phyloP scores from a whole-genome alignment of 169 alveolate species.

The Sarcocystis neurona region DNA sequence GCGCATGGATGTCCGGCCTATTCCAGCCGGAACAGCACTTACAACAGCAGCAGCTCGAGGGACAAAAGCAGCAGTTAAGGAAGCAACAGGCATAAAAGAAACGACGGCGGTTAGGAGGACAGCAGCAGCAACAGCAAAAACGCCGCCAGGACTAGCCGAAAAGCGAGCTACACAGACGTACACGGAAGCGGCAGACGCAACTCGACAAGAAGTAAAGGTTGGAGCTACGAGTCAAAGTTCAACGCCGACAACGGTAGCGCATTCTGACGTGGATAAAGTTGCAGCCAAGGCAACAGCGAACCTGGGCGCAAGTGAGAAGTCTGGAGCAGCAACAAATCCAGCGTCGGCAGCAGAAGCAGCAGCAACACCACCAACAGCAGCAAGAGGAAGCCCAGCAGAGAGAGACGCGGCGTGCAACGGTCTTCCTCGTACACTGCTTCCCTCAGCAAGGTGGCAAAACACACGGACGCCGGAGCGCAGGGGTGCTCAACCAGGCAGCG shows the following conservation, averaged over 20 bases:
- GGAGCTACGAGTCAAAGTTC: background rate
- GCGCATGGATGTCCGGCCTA: too few relatives aligned
- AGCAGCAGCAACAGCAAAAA: slow-evolving; percentile 19
- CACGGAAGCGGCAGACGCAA: background rate
- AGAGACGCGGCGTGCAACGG: background rate
- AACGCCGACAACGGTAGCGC: background rate
- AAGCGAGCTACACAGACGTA: background rate
- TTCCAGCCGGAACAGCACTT: too few relatives aligned
- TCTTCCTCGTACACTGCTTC: too few relatives aligned
- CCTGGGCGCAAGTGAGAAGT: background rate
- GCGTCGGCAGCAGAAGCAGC: background rate
- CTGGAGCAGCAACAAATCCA: background rate
- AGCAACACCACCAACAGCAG: background rate
- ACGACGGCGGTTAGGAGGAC: background rate
- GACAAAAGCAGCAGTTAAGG: too few relatives aligned
- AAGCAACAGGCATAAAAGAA: background rate
- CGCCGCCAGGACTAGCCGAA: background rate
- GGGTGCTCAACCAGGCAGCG: background rate
- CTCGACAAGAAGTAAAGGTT: background rate
- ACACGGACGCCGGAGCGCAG: too few relatives aligned
- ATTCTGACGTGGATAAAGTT: background rate
- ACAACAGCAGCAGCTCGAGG: too few relatives aligned
- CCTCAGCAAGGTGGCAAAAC: too few relatives aligned
- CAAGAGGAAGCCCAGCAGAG: background rate
- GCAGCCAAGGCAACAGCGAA: slow-evolving; percentile 1